Base-by-base conservation (phyloP, 2,329 filamentous ascomycete genomes). In the Orbilia quercus region DNA sequence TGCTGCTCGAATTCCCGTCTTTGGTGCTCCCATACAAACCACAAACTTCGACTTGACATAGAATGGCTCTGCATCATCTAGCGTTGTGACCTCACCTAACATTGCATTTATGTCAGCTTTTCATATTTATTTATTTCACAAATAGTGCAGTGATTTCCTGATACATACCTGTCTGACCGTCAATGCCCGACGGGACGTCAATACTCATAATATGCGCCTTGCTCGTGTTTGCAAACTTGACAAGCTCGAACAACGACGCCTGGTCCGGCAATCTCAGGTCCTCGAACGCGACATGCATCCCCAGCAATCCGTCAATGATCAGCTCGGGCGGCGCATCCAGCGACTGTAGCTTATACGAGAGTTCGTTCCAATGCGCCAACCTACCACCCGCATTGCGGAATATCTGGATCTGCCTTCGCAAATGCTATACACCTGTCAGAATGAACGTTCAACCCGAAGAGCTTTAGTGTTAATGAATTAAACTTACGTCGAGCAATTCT, bases 171-270 rank as follows among this genome's bases (percentile, higher is more conserved):
- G 88, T 89, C 0, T 88, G 88, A 1, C 91, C 91, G 75, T 94
- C 92, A 54, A 96, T 88, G 3, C 95, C 95, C 0, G 91, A 94
- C 0, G 95, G 95, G 4, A 96, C 88, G 79, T 96, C 94, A n/a
- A 99, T 87, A 0, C 92, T 91, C 18, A 99, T 82, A 1, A 95
- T 89, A 67, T 89, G 88, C 0, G 92, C 89, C 75, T 92, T 91
- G 79, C 89, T 91, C 75, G 92, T 89, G 79, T 97, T 98, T 1
- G 92, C 90, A 92, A 93, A 98, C 75, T 92, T 90, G 78, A 97
- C 95, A 78, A 97, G 87, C 79, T 96, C 90, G 78, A 96, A 93
- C 0, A 92, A 91, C 0, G 90, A 90, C 2, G 89, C 88, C 79
- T 96, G 91, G 76, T 96, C 91, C 14, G 90, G 89, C 1, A 89